These are phyloP conservation scores for Monilinia laxa DNA, from an alignment of 2,329 filamentous ascomycete species.

Conservation along the genomic window DNA sequence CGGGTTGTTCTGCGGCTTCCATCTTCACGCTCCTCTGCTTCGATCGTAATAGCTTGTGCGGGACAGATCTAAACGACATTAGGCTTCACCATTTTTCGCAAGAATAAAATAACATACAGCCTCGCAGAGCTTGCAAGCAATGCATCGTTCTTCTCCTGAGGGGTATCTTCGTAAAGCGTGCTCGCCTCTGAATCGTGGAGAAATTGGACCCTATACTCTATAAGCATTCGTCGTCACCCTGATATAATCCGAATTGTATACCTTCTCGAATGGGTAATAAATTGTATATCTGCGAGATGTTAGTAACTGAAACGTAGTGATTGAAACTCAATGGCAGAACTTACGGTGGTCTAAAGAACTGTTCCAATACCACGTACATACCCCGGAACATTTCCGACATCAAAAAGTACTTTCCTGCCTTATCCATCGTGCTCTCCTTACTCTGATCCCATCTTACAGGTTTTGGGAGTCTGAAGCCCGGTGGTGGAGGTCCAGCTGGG, in stretches of 20 bases:
- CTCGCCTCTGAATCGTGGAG: slow-evolving; percentile 95
- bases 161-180: slow-evolving; percentile 96
- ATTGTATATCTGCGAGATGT: slow-evolving; percentile 78
- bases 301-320: slow-evolving; percentile 31
- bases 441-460: slow-evolving; percentile 78
- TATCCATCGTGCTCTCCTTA: slow-evolving; percentile 74
- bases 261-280: slow-evolving; percentile 97
- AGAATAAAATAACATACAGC: slow-evolving; percentile 52
- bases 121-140: slow-evolving; percentile 99
- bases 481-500: slow-evolving; percentile 74
- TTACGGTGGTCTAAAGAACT: slow-evolving; percentile 97
- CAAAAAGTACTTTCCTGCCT: slow-evolving; percentile 90
- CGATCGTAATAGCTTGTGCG: slow-evolving; percentile 97
- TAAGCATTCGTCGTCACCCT: slow-evolving; percentile 30
- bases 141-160: slow-evolving; percentile 96
- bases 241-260: slow-evolving; percentile 39
- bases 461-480: slow-evolving; percentile 74
- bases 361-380: slow-evolving; percentile 97
- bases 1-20: slow-evolving; percentile 92
- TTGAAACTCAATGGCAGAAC: slow-evolving; percentile 47
- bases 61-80: slow-evolving; percentile 70
- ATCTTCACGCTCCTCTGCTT: slow-evolving; percentile 96
- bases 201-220: slow-evolving; percentile 75
- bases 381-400: slow-evolving; percentile 93
- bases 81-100: neutral